Percentiles rank a stretch among this genome's conserved stretches.
Evolutionary conservation across 129 eudicot species (phyloP).

Genomic region (Helianthus tuberosus): DNA sequence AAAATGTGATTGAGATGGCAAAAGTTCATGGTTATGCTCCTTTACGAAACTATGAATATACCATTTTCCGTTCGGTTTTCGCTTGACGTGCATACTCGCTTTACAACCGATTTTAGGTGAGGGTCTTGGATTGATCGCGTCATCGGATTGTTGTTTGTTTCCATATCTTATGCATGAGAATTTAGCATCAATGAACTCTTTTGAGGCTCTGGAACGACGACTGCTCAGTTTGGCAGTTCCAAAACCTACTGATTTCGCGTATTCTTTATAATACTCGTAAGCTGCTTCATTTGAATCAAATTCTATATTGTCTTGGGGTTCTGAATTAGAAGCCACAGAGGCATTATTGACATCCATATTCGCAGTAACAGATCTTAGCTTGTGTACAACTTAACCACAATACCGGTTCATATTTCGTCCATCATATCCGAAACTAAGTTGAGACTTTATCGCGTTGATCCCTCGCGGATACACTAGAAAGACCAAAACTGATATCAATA

Average conservation of each 20-base stretch:
- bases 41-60: constrained; percentile 75
- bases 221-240: constrained; percentile 95
- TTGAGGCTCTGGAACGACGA: constrained; percentile 87
- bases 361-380: neutral
- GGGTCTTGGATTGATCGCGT: constrained; percentile 93
- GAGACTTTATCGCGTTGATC: neutral
- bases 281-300: constrained; percentile 90
- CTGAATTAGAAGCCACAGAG: constrained; percentile 37
- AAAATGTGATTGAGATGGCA: constrained; percentile 84
- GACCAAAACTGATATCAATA: neutral
- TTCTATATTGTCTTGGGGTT: constrained; percentile 62
- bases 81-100: constrained; percentile 94
- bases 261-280: constrained; percentile 75
- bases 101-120: constrained; percentile 97
- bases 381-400: constrained; percentile 12
- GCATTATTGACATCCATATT: constrained; percentile 47
- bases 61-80: constrained; percentile 78
- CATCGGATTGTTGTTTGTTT: constrained; percentile 93
- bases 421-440: constrained; percentile 4
- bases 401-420: constrained; percentile 24
- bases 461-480: constrained; percentile 10
- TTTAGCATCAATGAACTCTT: constrained; percentile 92
- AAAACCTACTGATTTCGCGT: constrained; percentile 86
- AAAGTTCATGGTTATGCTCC: constrained; percentile 93
- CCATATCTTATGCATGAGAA: constrained; percentile 95